Evolutionary conservation across 768 basidiomycete genomes (phyloP), one percentile per base, ranked within the genome.

Genomic region (Serpula lacrymans): DNA sequence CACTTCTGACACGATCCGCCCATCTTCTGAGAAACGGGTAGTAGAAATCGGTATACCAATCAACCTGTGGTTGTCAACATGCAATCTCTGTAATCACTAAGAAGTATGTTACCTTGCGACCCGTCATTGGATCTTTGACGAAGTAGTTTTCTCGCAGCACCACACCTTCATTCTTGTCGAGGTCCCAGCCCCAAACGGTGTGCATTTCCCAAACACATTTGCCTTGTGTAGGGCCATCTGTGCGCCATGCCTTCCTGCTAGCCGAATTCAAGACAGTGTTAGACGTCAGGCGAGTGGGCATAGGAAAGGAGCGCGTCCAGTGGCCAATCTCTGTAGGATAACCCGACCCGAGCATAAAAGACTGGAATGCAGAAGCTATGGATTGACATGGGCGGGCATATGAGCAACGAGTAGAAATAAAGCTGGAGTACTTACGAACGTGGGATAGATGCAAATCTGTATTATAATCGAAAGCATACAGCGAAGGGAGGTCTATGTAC

Each of bases 141-240:
- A 99, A 99, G 57, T 96, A 98, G 48, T 73, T 86, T 56, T 91
- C 88, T 34, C 87, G 72, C 39, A 98, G 61, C 3, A 88, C 80
- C 2, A 94, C 81, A 0, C 81, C 82, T 45, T 78, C 70, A 11
- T 80, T 62, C 51, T 80, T 83, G 21, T 64, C 65, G 5, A 59
- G 63, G 52, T 90, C 85, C 83, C 85, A 97, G 0, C 81, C 78
- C 95, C 96, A 99, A 4, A 98, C 88, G 13, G 88, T 89, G 48
- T 98, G 92, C 67, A 83, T 75, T 52, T 88, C 84, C 93, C 93
- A 95, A 3, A 93, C 50, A 54, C 93, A 96, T 43, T 72, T 59
- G 11, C 84, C 80, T 46, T 58, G 38, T 0, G 84, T 87, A 10
- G 91, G 88, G 0, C 90, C 88, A 51, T 88, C 81, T 5, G 60